Conservation (phyloP, 352 stramenopile genomes). For the Pythium graminicola region DNA sequence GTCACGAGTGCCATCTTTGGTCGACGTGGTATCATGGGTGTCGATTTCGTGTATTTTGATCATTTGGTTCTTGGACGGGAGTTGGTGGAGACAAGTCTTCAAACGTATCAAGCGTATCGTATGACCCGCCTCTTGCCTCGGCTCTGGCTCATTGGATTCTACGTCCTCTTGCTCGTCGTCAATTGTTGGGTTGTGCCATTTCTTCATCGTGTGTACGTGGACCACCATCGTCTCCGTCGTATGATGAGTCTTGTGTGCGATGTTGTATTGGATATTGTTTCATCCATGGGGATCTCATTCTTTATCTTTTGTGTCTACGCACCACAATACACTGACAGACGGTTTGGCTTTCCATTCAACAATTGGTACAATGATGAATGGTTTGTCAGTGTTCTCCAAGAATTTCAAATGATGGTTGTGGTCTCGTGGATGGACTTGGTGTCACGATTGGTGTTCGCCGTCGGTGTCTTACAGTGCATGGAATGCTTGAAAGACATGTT, state of each 20-base stretch:
- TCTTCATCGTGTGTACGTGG: neutral
- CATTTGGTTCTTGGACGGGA: neutral
- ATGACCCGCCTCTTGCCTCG: slow-evolving; percentile 5
- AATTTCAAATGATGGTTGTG: slow-evolving; percentile 11
- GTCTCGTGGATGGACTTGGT: slow-evolving; percentile 16
- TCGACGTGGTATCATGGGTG: neutral
- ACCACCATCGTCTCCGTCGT: neutral
- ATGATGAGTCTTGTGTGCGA: slow-evolving; percentile 10
- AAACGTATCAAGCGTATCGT: slow-evolving; percentile 16
- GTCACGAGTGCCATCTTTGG: too few relatives aligned
- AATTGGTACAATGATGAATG: slow-evolving; percentile 23
- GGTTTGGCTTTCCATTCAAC: slow-evolving; percentile 11
- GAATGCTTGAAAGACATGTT: neutral
- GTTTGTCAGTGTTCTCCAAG: slow-evolving; percentile 21
- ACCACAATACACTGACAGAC: slow-evolving; percentile 1
- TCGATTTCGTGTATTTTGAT: neutral
- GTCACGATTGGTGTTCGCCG: neutral
- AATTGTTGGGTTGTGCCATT: slow-evolving; percentile 19
- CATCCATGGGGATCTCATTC: slow-evolving; percentile 13
- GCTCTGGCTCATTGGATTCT: slow-evolving; percentile 18
- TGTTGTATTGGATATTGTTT: slow-evolving; percentile 14
- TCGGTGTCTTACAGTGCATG: neutral
- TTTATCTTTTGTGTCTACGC: slow-evolving; percentile 9
- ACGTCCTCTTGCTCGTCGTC: slow-evolving; percentile 1
- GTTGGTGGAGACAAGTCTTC: neutral